Conservation (phyloP, 345 rosid genomes). For the Gossypium arboreum region DNA sequence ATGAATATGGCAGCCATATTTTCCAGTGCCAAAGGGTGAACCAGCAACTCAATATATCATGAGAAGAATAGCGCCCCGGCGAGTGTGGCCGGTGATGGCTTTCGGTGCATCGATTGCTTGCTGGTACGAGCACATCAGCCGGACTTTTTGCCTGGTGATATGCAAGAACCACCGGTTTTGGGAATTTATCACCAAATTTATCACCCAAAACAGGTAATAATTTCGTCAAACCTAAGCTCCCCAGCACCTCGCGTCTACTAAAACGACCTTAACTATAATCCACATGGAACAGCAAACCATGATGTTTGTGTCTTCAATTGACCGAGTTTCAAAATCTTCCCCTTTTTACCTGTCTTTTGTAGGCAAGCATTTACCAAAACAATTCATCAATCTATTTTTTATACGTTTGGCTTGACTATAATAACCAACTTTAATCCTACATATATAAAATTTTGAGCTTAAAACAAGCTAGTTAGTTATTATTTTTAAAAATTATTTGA, state of each 20-base stretch:
- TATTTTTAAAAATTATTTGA: no score
- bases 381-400: not conserved
- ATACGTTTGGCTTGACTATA: not conserved
- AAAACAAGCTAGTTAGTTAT: no score
- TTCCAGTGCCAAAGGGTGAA: conserved; percentile 70
- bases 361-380: not conserved
- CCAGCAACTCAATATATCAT: conserved; percentile 70
- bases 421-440: not conserved
- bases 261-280: not conserved
- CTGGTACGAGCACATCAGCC: conserved; percentile 92
- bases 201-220: conserved; percentile 75
- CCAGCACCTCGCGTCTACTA: conserved; percentile 2
- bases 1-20: conserved; percentile 61
- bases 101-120: conserved; percentile 83
- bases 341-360: not conserved
- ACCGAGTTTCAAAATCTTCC: not conserved
- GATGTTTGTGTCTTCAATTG: not conserved
- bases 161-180: conserved; percentile 87
- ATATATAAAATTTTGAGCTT: no score
- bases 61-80: conserved; percentile 77
- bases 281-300: not conserved
- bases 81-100: conserved; percentile 81
- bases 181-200: conserved; percentile 72
- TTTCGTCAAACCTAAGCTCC: not conserved
- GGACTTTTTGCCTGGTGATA: conserved; percentile 74